Evolutionary conservation across 495 filamentous ascomycete species (phyloP), one percentile per base, ranked within the genome.

Genomic region (Neurospora discreta): DNA sequence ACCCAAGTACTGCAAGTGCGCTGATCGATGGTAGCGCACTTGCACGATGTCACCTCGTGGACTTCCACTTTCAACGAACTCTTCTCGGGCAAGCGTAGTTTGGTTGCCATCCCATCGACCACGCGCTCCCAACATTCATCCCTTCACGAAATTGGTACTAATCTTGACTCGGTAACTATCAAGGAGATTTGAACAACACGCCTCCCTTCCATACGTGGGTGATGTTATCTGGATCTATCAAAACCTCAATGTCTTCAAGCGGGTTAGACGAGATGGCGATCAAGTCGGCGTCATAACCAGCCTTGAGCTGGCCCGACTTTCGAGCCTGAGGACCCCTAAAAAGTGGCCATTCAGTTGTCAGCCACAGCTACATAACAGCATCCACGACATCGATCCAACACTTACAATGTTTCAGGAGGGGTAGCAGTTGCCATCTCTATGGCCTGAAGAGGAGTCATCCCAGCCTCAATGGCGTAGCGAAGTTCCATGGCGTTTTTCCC

Each of bases 381-480:
- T 26, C 26, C 15, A n/a, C 10, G 40, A n/a, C 30, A 65, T n/a
- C n/a, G n/a, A n/a, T 36, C 52, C 13, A 20, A 67, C n/a, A 86
- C 73, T 60, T 16, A 60, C 52, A 60, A 33, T 1, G 78, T 86
- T 52, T 82, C 70, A 58, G 84, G 83, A 8, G 82, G 82, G 43
- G 82, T 86, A 6, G 85, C 85, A 15, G 86, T 88, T 43, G 83
- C 84, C 6, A 84, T 83, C 71, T 87, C 83, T 71, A 88, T 85
- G 15, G 86, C 86, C 58, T 85, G 77, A n/a, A 88, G 74, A 3
- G 81, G 82, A 43, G 79, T 84, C 81, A 88, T 78, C 0, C 85
- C 85, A 13, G 82, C 83, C 71, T 85, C 77, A 38, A 87, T 83
- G 13, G 85, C 85, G 68, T 81, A 83, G 9, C 80, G 79, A 38